Evolutionary conservation across 345 rosid species (phyloP).

Genomic region (Heritiera littoralis): DNA sequence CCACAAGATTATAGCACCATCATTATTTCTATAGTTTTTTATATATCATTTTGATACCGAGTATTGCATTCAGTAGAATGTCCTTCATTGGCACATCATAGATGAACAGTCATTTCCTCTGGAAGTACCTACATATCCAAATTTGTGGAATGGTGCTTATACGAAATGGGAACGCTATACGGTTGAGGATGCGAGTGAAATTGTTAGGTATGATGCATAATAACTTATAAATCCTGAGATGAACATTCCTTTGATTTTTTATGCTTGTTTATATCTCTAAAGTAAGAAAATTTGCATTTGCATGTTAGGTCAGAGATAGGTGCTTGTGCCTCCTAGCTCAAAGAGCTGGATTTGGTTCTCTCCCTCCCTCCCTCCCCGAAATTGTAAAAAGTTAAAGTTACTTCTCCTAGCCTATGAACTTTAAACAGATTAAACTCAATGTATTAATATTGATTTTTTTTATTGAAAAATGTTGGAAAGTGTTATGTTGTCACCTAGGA

Average conservation of each 20-base stretch:
- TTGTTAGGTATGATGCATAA: conserved; percentile 63
- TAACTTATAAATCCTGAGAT: conserved; percentile 3
- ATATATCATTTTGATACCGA: conserved; percentile 33
- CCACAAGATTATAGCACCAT: conserved; percentile 12
- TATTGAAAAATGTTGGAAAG: not conserved
- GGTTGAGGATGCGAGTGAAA: conserved; percentile 83
- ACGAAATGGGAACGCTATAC: conserved; percentile 89
- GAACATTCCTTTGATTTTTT: not conserved
- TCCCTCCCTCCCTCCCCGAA: not conserved
- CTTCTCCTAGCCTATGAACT: not conserved
- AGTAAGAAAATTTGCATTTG: not conserved
- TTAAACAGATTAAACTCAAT: not conserved
- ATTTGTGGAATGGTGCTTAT: conserved; percentile 89
- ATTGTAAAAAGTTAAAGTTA: not conserved
- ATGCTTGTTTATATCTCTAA: not conserved
- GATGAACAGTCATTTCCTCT: conserved; percentile 92
- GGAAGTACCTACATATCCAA: conserved; percentile 80
- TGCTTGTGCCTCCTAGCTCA: conserved; percentile 7
- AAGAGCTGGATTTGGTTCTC: not conserved
- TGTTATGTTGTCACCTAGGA: not conserved
- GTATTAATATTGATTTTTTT: not conserved
- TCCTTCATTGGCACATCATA: conserved; percentile 96
- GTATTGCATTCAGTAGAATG: conserved; percentile 68
- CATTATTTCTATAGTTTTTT: conserved; percentile 4
- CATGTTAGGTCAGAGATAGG: conserved; percentile 39